Evolutionary conservation across 257 asterid genomes (phyloP), one percentile per base, ranked within the genome.

Genomic region (Solanum ahanhuiri): DNA sequence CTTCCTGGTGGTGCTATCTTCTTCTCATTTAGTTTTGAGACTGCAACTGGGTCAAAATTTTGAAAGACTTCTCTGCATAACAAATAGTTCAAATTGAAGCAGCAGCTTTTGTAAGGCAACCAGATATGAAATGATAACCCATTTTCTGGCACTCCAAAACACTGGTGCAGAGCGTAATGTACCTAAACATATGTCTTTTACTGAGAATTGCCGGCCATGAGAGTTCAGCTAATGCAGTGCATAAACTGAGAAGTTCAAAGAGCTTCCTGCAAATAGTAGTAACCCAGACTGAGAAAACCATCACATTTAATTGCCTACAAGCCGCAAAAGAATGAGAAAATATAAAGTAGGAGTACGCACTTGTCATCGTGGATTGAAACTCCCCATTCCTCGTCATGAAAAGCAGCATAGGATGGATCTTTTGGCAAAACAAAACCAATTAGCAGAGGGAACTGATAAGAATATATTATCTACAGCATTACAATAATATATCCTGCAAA

Each of bases 361-460:
- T 89, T 93, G 89, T 96, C 99, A 83, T 93, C 96, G 39, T 94
- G 98, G 87, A 90, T 93, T 69, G 98, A 95, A 93, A 94, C 92
- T 85, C 98, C 99, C 99, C 99, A 96, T 89, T 95, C 98, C 89
- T 96, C 98, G 31, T 96, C 99, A 87, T 96, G 99, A 88, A 94
- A 95, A 58, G 96, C 95, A 89, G 93, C 93, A 85, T 95, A 95
- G 18, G 66, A 77, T 28, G 95, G 91, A 91, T 93, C 99, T 96
- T 83, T 72, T 84, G 28, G 34, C 82, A 87, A 81, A 88, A 75
- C 17, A 25, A 88, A 89, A 83, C 43, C 87, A 89, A 87, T 92
- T 85, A 91, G 90, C 71, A 88, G 70, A 84, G 28, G 72, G 89
- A 87, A 88, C 85, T 35, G 25, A 81, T 37, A 87, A 58, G 79